phyloP scores from a whole-genome alignment of 352 stramenopile species.

The Blastocystis hominis region DNA sequence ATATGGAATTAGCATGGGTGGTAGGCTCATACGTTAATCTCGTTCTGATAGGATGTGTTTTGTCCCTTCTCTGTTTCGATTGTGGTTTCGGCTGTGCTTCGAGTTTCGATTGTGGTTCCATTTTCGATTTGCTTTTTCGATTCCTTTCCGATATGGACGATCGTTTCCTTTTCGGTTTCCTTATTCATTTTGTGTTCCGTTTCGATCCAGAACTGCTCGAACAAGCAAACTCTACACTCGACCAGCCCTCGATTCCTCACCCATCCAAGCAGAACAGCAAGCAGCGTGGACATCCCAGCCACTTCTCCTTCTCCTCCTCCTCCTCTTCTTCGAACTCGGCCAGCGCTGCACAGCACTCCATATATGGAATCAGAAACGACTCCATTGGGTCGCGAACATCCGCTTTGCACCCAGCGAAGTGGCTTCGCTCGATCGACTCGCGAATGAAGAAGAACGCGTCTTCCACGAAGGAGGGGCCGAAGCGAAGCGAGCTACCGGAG shows the following conservation, averaged over 20 bases:
- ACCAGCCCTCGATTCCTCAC: neutral
- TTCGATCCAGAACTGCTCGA: neutral
- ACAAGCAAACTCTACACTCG: neutral
- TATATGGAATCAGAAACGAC: neutral
- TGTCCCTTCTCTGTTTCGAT: too few species aligned
- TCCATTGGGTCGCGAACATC: neutral
- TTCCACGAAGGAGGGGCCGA: neutral
- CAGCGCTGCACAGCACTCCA: neutral
- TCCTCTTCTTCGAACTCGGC: neutral
- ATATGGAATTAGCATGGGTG: too few species aligned
- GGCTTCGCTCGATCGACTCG: neutral
- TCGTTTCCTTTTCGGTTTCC: too few species aligned
- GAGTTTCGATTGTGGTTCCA: too few species aligned
- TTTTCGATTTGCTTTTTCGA: too few species aligned
- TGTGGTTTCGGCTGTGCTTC: too few species aligned
- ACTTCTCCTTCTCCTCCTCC: neutral
- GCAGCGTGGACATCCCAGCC: neutral
- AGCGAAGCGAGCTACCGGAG: neutral
- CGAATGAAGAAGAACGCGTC: constrained; percentile 5
- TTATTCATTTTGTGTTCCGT: neutral
- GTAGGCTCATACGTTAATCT: too few species aligned
- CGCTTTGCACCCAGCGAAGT: neutral
- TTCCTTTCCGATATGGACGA: too few species aligned
- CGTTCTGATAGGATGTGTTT: too few species aligned
- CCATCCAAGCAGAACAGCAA: neutral